Evolutionary conservation across 2,329 filamentous ascomycete genomes (phyloP).

Genomic region (Colletotrichum tofieldiae): DNA sequence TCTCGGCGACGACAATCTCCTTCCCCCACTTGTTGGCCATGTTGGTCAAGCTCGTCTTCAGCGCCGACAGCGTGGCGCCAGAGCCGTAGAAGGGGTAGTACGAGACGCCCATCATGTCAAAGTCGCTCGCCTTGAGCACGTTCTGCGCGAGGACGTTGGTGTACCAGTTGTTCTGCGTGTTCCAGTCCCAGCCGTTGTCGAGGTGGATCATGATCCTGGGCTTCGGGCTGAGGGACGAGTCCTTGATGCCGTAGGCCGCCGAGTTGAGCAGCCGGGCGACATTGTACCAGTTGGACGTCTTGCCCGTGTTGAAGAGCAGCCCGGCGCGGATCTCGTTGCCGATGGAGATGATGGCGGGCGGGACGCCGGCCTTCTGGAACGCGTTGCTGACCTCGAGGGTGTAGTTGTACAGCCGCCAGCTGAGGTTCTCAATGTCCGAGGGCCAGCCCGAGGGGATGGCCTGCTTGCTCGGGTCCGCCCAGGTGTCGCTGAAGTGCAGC

Average conservation of each 20-base stretch:
- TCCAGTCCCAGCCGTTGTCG: conserved; percentile 83
- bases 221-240: conserved; percentile 68
- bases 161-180: conserved; percentile 77
- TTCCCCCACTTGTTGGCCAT: conserved; percentile 76
- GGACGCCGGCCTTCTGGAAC: conserved; percentile 70
- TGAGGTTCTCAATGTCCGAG: conserved; percentile 69
- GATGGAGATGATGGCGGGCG: conserved; percentile 76
- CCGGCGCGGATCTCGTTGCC: conserved; percentile 82
- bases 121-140: conserved; percentile 67
- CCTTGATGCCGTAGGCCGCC: conserved; percentile 75
- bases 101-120: conserved; percentile 80
- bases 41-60: conserved; percentile 70
- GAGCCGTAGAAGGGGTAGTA: conserved; percentile 82
- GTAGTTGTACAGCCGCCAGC: conserved; percentile 78
- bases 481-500: conserved; percentile 78
- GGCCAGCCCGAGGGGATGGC: conserved; percentile 76
- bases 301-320: conserved; percentile 77
- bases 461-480: conserved; percentile 79
- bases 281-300: conserved; percentile 69
- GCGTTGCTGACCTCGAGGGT: conserved; percentile 74
- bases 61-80: conserved; percentile 70
- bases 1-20: conserved; percentile 78
- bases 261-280: conserved; percentile 76
- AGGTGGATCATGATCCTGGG: conserved; percentile 83
- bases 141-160: conserved; percentile 68